Evolutionary conservation across 1,284 basidiomycete genomes (phyloP), one percentile per base, ranked within the genome.

Genomic region (Neolentinus lepideus): DNA sequence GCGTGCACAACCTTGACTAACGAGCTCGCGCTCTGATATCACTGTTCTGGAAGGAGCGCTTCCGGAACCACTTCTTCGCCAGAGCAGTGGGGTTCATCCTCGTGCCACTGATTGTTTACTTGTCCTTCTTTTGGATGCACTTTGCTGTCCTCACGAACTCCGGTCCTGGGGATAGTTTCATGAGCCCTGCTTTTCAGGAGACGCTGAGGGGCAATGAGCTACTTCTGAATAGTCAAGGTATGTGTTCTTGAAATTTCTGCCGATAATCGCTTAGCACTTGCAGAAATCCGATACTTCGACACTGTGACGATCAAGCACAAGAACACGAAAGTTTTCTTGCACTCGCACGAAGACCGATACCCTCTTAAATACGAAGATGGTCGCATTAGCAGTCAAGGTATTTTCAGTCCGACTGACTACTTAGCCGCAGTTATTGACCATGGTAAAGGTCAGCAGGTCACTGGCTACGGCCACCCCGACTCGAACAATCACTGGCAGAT

Each of bases 141-240:
- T 98, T 99, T 66, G 80, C 88, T 52, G 81, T 98, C 58, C 85
- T 99, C 63, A 91, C 77, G n/a, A 80, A 86, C 62, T 94, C 93
- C 24, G 97, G 97, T 29, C 81, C 95, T 19, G 97, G 97, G 11
- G 97, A 99, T 67, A 78, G 80, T 14, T 99, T 99, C 77, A 99
- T 99, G 97, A 94, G 90, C 66, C 92, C 96, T 11, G 86, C 88
- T 8, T 99, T 99, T 84, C 97, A 99, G 72, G 94, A 99, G 75
- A 98, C 95, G 3, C 78, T 99, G 36, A 70, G 78, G 25, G 95
- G 94, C 33, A 99, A 98, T 66, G 94, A 98, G 63, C 79, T 99
- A 69, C 76, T 98, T 52, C 69, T 96, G 61, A 90, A 91, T 64
- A 88, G 92, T 58, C 88, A 94, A 76, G 94, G 94, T 93, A 61